A percentile compares a stretch with the other conserved stretches of the same genome.
Evolutionary conservation across 2,329 filamentous ascomycete genomes (phyloP).

Genomic region (Cladosporium sphaerospermum): DNA sequence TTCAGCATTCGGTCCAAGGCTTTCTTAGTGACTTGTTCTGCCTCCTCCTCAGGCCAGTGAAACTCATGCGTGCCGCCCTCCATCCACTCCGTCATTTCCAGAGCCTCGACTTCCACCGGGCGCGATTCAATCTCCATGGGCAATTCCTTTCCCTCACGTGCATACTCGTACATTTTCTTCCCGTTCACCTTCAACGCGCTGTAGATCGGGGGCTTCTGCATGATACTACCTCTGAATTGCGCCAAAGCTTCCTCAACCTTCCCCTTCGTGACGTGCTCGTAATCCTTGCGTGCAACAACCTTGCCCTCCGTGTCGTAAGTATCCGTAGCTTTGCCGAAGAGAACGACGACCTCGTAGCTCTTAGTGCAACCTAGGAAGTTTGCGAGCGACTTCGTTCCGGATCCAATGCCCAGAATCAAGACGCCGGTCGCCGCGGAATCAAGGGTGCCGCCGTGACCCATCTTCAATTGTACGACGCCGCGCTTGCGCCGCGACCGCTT

Average conservation of each 20-base stretch:
- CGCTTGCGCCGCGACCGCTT: constrained; percentile 47
- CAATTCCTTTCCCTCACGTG: constrained; percentile 78
- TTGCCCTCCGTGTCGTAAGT: constrained; percentile 85
- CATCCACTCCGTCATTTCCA: constrained; percentile 78
- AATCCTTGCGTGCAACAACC: constrained; percentile 66
- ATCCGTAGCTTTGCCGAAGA: constrained; percentile 90
- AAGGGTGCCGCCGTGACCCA: constrained; percentile 91
- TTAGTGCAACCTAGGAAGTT: constrained; percentile 85
- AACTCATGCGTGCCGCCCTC: constrained; percentile 75
- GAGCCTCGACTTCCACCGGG: constrained; percentile 67
- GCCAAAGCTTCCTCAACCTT: constrained; percentile 70
- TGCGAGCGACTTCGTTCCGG: constrained; percentile 75
- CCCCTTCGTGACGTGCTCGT: constrained; percentile 74
- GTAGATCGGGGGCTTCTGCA: constrained; percentile 87
- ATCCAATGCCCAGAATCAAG: constrained; percentile 79
- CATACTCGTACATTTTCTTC: constrained; percentile 94
- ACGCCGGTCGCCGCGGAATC: constrained; percentile 93
- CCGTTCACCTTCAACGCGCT: constrained; percentile 90
- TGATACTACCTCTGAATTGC: constrained; percentile 72
- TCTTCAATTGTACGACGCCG: constrained; percentile 69
- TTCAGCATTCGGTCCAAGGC: constrained; percentile 63
- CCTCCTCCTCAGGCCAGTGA: constrained; percentile 74
- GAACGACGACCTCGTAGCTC: constrained; percentile 79
- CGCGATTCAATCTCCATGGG: constrained; percentile 78
- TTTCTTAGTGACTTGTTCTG: constrained; percentile 65